These are phyloP conservation scores for Colletotrichum navitas DNA, from an alignment of 2,329 filamentous ascomycete species.

Conservation along the genomic window DNA sequence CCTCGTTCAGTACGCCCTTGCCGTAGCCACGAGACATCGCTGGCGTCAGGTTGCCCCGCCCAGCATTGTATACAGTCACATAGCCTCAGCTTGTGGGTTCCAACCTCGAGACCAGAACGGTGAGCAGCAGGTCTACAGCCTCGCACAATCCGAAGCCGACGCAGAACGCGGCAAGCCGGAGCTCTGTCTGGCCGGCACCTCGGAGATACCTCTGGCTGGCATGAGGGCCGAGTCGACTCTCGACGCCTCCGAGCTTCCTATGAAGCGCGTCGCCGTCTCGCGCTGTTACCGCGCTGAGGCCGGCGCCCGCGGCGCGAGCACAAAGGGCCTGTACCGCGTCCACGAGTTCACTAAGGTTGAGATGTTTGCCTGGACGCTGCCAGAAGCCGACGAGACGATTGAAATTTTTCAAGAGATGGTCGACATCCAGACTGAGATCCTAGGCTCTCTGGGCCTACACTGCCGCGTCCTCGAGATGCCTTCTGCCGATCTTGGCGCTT, in stretches of 20 bases:
- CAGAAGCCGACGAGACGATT: slow-evolving; percentile 63
- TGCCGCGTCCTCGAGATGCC: slow-evolving; percentile 96
- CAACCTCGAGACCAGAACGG: slow-evolving; percentile 90
- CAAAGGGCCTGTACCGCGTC: slow-evolving; percentile 94
- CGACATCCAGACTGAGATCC: slow-evolving; percentile 86
- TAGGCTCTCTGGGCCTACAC: slow-evolving; percentile 80
- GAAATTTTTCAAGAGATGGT: slow-evolving; percentile 87
- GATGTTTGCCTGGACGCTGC: slow-evolving; percentile 90
- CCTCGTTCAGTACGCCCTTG: slow-evolving; percentile 86
- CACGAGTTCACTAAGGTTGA: slow-evolving; percentile 99
- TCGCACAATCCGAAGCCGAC: slow-evolving; percentile 76
- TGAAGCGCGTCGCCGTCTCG: slow-evolving; percentile 85
- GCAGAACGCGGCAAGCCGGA: slow-evolving; percentile 72
- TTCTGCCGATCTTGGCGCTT: slow-evolving; percentile 86
- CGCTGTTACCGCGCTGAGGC: slow-evolving; percentile 97
- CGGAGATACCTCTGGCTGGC: slow-evolving; percentile 93
- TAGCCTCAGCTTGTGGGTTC: slow-evolving; percentile 92
- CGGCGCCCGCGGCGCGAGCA: slow-evolving; percentile 88
- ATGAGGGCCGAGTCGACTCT: slow-evolving; percentile 85
- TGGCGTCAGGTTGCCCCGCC: slow-evolving; percentile 89
- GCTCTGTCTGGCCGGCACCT: slow-evolving; percentile 85
- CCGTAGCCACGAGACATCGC: slow-evolving; percentile 76
- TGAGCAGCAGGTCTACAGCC: slow-evolving; percentile 91
- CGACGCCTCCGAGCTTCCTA: slow-evolving; percentile 74
- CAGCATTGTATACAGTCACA: slow-evolving; percentile 90